phyloP scores from a whole-genome alignment of 2,329 filamentous ascomycete species.

The Aureobasidium sp. region DNA sequence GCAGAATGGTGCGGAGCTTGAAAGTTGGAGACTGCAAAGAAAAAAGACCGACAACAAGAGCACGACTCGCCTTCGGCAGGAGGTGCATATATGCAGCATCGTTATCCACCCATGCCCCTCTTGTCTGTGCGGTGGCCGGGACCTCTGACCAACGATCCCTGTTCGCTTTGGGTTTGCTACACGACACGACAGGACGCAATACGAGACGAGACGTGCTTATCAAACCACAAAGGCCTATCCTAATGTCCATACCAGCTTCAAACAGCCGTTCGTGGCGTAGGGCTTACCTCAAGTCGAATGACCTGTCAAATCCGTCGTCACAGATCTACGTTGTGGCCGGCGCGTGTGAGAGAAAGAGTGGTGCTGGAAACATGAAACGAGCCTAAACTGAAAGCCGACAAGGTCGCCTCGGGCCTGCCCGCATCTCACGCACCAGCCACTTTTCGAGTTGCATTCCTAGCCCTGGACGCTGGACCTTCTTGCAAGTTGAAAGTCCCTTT shows the following conservation, averaged over 20 bases:
- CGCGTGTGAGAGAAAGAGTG: constrained; percentile 4
- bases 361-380: background rate
- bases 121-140: constrained; percentile 10
- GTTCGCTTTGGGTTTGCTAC: constrained; percentile 6
- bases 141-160: constrained; percentile 3
- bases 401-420: background rate
- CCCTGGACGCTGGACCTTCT: background rate
- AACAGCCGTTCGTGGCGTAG: background rate
- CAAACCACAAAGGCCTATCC: constrained; percentile 1
- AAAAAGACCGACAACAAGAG: background rate
- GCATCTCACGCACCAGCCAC: background rate
- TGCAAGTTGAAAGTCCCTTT: background rate
- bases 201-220: constrained; percentile 7
- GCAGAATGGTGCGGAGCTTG: constrained; percentile 7
- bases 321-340: constrained; percentile 3
- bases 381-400: background rate
- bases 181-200: background rate
- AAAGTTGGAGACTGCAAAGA: constrained; percentile 2
- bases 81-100: constrained; percentile 11
- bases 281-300: background rate
- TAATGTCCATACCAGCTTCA: background rate
- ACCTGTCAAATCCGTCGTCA: constrained; percentile 7
- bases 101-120: background rate
- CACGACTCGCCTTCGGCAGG: constrained; percentile 4
- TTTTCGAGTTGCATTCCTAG: background rate